Conservation (phyloP, 2,329 filamentous ascomycete genomes). For the Chaetomium strumarium region DNA sequence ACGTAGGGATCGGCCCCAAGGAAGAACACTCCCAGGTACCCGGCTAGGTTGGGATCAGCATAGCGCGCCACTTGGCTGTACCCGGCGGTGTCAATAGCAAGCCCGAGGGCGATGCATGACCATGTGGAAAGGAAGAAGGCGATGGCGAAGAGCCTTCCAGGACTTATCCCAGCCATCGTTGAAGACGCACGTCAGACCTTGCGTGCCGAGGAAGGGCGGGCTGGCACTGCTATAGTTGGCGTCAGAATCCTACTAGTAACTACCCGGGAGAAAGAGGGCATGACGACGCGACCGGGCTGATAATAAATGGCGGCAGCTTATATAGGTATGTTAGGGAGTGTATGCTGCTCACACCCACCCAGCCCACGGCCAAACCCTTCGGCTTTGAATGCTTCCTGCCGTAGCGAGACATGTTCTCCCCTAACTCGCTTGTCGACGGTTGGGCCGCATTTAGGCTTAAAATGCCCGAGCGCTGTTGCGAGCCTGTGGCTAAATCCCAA, state of each 20-base stretch:
- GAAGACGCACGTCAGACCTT: not conserved
- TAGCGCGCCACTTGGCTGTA: constrained; percentile 27
- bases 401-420: constrained; percentile 12
- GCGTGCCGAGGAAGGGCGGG: not conserved
- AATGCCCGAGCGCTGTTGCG: not conserved
- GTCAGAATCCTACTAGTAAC: constrained; percentile 7
- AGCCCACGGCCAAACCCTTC: not conserved
- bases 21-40: constrained; percentile 51
- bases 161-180: constrained; percentile 9
- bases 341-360: not conserved
- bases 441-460: constrained; percentile 21
- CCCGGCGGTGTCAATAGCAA: constrained; percentile 23
- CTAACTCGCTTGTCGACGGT: constrained; percentile 9
- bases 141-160: not conserved
- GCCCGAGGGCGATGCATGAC: constrained; percentile 11
- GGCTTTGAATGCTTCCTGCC: not conserved
- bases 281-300: constrained; percentile 11
- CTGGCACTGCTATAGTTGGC: not conserved
- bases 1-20: constrained; percentile 47
- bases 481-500: constrained; percentile 13
- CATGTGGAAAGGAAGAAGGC: constrained; percentile 9
- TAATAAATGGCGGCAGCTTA: constrained; percentile 4
- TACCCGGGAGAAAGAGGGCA: constrained; percentile 10
- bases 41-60: constrained; percentile 37
- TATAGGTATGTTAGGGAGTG: constrained; percentile 5